Percentiles rank a stretch among this genome's conserved stretches.
phyloP scores from a whole-genome alignment of 2,329 filamentous ascomycete species.

The Paraphoma chrysanthemicola region DNA sequence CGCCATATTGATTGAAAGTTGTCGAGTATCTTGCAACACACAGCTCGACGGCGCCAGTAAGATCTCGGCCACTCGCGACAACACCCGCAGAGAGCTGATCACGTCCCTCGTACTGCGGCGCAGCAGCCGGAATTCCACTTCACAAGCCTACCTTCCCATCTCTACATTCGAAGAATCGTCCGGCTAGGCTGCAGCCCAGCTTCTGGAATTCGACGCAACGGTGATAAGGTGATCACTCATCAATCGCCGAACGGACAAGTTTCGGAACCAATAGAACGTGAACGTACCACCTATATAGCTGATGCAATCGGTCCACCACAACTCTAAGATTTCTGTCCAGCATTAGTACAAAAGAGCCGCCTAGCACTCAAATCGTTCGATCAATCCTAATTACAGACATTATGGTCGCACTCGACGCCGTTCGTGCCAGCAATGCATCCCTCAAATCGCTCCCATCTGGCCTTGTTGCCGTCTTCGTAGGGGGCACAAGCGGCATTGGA shows the following conservation, averaged over 20 bases:
- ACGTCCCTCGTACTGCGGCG: not conserved
- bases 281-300: not conserved
- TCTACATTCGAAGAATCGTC: too few species aligned
- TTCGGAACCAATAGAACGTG: not conserved
- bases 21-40: too few species aligned
- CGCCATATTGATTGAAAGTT: too few species aligned
- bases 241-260: constrained; percentile 4
- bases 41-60: too few species aligned
- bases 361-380: not conserved
- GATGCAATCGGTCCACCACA: not conserved
- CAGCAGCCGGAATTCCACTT: constrained; percentile 1
- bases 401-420: constrained; percentile 31
- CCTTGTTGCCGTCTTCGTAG: constrained; percentile 47
- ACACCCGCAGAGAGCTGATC: too few species aligned
- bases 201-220: not conserved
- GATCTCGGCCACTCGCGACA: too few species aligned
- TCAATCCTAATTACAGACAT: not conserved
- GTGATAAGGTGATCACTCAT: not conserved
- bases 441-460: constrained; percentile 31
- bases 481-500: constrained; percentile 54
- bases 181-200: not conserved
- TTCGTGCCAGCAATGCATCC: constrained; percentile 34
- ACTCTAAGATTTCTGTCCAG: not conserved
- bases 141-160: not conserved
- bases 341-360: not conserved